phyloP scores from a whole-genome alignment of 2,329 filamentous ascomycete species.

The Nannizziopsis barbatae region DNA sequence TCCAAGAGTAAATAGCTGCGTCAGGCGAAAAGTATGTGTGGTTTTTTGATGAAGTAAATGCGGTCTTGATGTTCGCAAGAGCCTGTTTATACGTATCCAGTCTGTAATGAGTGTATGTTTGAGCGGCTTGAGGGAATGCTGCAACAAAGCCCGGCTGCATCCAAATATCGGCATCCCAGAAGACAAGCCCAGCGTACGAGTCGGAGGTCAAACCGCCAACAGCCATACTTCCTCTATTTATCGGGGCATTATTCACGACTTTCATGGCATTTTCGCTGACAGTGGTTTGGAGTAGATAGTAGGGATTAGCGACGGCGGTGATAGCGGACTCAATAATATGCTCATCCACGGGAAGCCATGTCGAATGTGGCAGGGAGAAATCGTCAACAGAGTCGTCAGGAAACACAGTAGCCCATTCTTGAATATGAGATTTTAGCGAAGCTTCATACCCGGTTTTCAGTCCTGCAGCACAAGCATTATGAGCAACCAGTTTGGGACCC shows the following conservation, averaged over 20 bases:
- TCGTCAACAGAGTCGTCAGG: slow-evolving; percentile 52
- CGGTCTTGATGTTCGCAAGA: slow-evolving; percentile 46
- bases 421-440: slow-evolving; percentile 45
- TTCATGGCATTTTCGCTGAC: slow-evolving; percentile 44
- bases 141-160: slow-evolving; percentile 57
- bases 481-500: slow-evolving; percentile 46
- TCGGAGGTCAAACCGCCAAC: slow-evolving; percentile 59
- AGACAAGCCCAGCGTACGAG: slow-evolving; percentile 55
- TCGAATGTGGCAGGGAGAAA: slow-evolving; percentile 47
- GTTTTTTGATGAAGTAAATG: slow-evolving; percentile 49
- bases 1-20: slow-evolving; percentile 58
- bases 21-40: slow-evolving; percentile 45
- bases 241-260: slow-evolving; percentile 38
- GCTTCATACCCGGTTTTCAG: slow-evolving; percentile 44
- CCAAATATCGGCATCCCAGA: slow-evolving; percentile 58
- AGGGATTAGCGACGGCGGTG: slow-evolving; percentile 38
- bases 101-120: slow-evolving; percentile 55
- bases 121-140: slow-evolving; percentile 50
- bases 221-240: slow-evolving; percentile 53
- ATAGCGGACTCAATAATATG: slow-evolving; percentile 46
- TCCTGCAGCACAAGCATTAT: slow-evolving; percentile 43
- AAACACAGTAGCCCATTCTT: slow-evolving; percentile 53
- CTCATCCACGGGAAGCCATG: slow-evolving; percentile 46
- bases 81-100: slow-evolving; percentile 50
- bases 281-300: slow-evolving; percentile 40